Conservation (phyloP, 2,329 filamentous ascomycete species). For the Verticillium isaacii region DNA sequence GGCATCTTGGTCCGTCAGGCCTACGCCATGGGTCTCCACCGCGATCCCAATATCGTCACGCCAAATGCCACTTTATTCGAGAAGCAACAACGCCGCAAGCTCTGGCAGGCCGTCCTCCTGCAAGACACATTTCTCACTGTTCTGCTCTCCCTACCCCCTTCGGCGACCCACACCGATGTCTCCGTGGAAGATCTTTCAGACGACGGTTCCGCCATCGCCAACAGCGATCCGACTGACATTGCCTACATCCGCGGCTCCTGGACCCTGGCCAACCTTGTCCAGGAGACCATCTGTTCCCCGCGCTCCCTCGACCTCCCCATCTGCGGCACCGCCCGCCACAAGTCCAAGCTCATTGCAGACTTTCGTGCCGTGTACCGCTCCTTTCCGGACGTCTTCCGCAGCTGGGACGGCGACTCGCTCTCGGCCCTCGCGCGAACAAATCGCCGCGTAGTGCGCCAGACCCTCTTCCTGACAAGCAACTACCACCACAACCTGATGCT, state of each 20-base stretch:
- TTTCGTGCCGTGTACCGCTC: conserved; percentile 69
- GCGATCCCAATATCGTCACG: conserved; percentile 69
- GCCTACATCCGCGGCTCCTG: conserved; percentile 73
- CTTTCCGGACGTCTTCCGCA: conserved; percentile 67
- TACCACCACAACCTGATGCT: conserved; percentile 82
- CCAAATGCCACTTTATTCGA: conserved; percentile 65
- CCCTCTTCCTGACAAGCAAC: conserved; percentile 74
- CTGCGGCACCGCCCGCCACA: conserved; percentile 62
- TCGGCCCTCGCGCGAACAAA: conserved; percentile 51
- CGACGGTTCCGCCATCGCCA: conserved; percentile 52
- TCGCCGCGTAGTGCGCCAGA: conserved; percentile 67
- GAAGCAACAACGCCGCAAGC: conserved; percentile 72
- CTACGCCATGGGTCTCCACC: conserved; percentile 76
- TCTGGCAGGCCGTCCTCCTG: conserved; percentile 77
- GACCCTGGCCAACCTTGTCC: conserved; percentile 73
- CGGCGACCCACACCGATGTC: conserved; percentile 75
- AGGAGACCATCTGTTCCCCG: conserved; percentile 71
- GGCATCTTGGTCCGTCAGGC: conserved; percentile 73
- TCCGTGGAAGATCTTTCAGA: conserved; percentile 68
- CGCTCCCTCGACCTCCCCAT: conserved; percentile 70
- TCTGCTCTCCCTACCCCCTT: conserved; percentile 70
- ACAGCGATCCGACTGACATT: conserved; percentile 59
- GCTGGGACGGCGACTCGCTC: conserved; percentile 59
- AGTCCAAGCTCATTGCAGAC: conserved; percentile 63
- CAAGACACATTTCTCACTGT: conserved; percentile 81